Base-by-base conservation (phyloP, 129 eudicot species). In the Pulicaria dysenterica region DNA sequence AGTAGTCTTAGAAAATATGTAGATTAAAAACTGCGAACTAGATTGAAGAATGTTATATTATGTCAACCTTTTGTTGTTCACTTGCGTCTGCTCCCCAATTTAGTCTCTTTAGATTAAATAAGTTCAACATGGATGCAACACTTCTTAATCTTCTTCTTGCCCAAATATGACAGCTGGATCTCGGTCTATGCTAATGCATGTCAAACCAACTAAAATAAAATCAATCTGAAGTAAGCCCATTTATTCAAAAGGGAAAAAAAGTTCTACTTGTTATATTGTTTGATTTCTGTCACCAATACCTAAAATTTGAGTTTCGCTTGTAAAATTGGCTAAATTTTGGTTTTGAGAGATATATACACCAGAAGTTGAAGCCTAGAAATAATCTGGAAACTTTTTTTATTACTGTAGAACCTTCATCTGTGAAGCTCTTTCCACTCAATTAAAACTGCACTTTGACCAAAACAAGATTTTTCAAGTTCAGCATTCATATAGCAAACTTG, bases 91-190 rank as follows among this genome's bases (percentile, higher is more conserved):
- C 56, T 82, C 75, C 78, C 96, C 96, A 83, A 24, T 85, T 64
- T 17, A 93, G 75, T 58, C 87, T 77, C 78, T 79, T 69, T 61
- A 84, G 58, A 80, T 81, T 87, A 79, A 93, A 93, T 69, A 90
- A 68, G 62, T 80, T 93, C 80, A 90, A 64, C 96, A 93, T 87
- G 72, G 90, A 83, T 80, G 83, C 79, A 58, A 86, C 88, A 76
- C 85, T 85, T 81, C 74, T 85, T 56, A 79, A 80, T 64, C 75
- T 84, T 73, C 79, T 80, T 62, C 68, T 70, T 55, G 86, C 67
- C 82, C 77, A 78, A 50, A 73, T 14, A 56, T 34, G 58, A 58
- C 73, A 74, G 40, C 58, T 72, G 11, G 83, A 78, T 70, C 82
- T 83, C n/a, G n/a, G n/a, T n/a, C n/a, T n/a, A 79, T 48, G 66